Evolutionary conservation across 805 yeast genomes (phyloP), one percentile per base, ranked within the genome.

Genomic region (Priceomyces castillae): DNA sequence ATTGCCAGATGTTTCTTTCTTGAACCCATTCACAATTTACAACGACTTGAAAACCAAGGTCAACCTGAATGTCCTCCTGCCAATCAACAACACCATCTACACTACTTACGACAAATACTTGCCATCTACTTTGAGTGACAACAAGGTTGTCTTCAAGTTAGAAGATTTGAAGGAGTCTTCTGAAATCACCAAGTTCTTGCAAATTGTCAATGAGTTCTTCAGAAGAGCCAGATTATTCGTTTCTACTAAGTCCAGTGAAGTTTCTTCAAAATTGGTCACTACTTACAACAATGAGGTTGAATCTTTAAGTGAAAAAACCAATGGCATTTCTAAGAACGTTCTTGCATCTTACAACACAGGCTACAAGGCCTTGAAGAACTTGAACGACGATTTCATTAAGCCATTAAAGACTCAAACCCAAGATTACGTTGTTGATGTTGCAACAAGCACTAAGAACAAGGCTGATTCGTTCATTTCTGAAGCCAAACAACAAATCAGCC

Each of bases 361-460:
- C 11, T 52, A 59, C 14, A 54, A 60, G 25, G 58, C 66, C 42
- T 52, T 65, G 44, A 59, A 57, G 49, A 54, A 52, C 44, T 59
- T 70, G 43, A 65, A 68, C 50, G 55, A 62, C 30, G 63, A 60
- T 34, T 68, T 59, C 55, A 57, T 71, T 39, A 64, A 62, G 49
- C 75, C 75, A 23, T 61, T 69, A 51, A 64, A 62, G 51, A 52
- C 57, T 36, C 67, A 67, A 51, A 68, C 75, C 33, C 65, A 65
- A 45, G 67, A 53, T 41, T 67, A 66, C 50, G 73, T 67, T 30
- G 57, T 59, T 44, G 72, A 67, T 28, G 62, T 65, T 34, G 61
- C 71, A 22, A 50, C 57, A 34, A 61, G 55, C 43, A 59, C 73
- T 42, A 67, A 62, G 51, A 53, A 45, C 35, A 67, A 59, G 52